Evolutionary conservation across 2,329 filamentous ascomycete species (phyloP).

Genomic region (Xylariales sp.): DNA sequence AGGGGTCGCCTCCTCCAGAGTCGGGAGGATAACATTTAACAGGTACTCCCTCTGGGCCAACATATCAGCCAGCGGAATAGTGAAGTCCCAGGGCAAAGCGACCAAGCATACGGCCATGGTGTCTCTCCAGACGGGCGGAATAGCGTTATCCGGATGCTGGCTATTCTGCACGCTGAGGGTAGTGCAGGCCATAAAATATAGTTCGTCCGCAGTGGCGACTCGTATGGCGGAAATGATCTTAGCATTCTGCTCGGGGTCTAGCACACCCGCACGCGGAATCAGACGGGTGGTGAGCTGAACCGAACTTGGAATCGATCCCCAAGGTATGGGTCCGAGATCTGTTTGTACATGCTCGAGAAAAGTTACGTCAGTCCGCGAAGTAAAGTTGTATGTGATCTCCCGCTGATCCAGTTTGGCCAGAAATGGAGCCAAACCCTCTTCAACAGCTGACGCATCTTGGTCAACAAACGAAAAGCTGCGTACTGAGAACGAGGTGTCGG

Average conservation of each 20-base stretch:
- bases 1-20: background rate
- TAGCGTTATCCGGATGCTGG: background rate
- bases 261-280: background rate
- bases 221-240: background rate
- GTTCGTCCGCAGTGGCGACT: background rate
- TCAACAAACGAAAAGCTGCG: background rate
- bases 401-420: background rate
- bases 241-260: background rate
- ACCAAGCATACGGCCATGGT: background rate
- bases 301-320: background rate
- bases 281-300: background rate
- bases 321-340: background rate
- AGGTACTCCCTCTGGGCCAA: background rate
- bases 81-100: background rate
- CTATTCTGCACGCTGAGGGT: background rate
- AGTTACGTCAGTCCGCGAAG: background rate
- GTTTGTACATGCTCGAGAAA: background rate
- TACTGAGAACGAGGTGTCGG: too few species aligned
- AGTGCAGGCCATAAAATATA: background rate
- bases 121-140: background rate
- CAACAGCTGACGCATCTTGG: background rate
- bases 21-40: background rate
- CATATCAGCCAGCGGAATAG: background rate
- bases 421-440: background rate
- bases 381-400: background rate